Base-by-base conservation (phyloP, 192 early-diverging fungal genomes). In the Phlyctochytrium arcticum region DNA sequence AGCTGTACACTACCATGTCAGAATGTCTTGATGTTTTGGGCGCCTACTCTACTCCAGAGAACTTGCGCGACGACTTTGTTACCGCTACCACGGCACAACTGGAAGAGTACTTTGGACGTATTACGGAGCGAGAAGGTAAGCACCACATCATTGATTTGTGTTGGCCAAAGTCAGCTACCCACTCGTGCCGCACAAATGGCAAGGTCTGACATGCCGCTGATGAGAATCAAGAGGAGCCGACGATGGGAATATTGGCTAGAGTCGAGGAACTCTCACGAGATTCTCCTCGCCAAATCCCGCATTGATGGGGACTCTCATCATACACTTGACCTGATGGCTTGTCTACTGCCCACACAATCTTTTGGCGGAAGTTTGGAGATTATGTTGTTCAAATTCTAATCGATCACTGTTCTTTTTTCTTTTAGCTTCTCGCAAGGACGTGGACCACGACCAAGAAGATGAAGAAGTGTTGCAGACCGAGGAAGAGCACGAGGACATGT, bases 371-470 rank as follows among this genome's bases (percentile, higher is more conserved):
- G 5, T 21, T 69, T 12, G 29, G 27, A 32, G 32, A 47, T 37
- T 69, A 64, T 51, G 36, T 58, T 12, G 36, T 67, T 12, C 17
- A 34, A 24, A 29, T 23, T 7, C n/a, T 49, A 6, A 50, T 21
- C 27, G 24, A 31, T 61, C 60, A 24, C 31, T 33, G 15, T 39
- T n/a, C 24, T 34, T 6, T 29, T 24, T 19, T 46, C 36, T 48
- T 42, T 0, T 61, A 80, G 89, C 83, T 19, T 78, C 81, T 7
- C 84, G 90, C 2, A 80, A 81, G 21, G 87, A 84, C 47, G 81
- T 80, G 27, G 95, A 98, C 70, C 86, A 89, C 70, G 94, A 97
- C 69, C 89, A 85, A 15, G 94, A 96, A 65, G 93, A 95, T 62
- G 97, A 97, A 64, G 94, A 97, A 65, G 81, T 83, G 33, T 75